Conservation (phyloP, 345 rosid genomes). For the Dipteronia sinensis region DNA sequence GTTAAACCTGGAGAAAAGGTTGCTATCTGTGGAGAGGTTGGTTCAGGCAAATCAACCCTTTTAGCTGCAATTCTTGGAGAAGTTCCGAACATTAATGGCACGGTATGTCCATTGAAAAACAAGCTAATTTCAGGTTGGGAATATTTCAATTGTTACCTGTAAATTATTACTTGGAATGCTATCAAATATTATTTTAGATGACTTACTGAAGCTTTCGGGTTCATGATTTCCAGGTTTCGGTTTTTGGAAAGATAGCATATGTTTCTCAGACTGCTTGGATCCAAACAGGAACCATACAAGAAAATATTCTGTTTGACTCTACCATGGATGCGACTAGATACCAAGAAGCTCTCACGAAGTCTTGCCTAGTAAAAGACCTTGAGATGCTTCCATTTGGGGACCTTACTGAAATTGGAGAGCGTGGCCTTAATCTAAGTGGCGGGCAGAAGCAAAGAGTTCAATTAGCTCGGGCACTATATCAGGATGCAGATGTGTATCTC, state of each 20-base stretch:
- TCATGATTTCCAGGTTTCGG: constrained; percentile 29
- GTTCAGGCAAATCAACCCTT: constrained; percentile 66
- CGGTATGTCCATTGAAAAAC: constrained; percentile 36
- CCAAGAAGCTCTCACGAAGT: constrained; percentile 34
- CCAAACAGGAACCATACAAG: constrained; percentile 51
- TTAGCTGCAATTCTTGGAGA: constrained; percentile 57
- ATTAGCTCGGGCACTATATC: constrained; percentile 58
- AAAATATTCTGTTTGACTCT: constrained; percentile 54
- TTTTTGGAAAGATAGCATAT: constrained; percentile 50
- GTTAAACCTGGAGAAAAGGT: constrained; percentile 43
- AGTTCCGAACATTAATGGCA: constrained; percentile 47
- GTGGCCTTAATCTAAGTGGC: constrained; percentile 63
- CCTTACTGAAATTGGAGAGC: constrained; percentile 53
- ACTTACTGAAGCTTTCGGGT: too few relatives aligned
- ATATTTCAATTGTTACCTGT: too few relatives aligned
- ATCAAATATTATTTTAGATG: too few relatives aligned
- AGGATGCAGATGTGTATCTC: constrained; percentile 55
- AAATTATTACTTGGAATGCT: too few relatives aligned
- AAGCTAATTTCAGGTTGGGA: too few relatives aligned
- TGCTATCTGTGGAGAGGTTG: constrained; percentile 31
- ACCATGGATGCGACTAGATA: constrained; percentile 46
- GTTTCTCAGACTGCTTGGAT: constrained; percentile 67
- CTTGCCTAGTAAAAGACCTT: constrained; percentile 47
- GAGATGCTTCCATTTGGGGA: constrained; percentile 53
- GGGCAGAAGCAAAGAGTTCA: constrained; percentile 66